Evolutionary conservation across 805 yeast genomes (phyloP).

Genomic region (Candida michaelii): DNA sequence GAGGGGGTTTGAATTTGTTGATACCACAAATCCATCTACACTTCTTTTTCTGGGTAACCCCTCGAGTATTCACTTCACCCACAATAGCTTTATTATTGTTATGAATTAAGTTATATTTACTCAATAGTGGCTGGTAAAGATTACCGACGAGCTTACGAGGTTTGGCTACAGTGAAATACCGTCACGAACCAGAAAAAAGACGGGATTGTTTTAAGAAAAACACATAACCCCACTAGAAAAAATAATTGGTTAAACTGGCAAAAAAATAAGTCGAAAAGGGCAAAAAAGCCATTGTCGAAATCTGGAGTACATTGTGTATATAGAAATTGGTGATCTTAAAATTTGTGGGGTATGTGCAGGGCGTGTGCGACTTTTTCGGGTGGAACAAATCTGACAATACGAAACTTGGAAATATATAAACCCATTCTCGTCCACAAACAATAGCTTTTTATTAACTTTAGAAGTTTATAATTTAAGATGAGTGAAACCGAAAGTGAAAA

Average conservation of each 20-base stretch:
- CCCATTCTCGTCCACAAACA: neutral
- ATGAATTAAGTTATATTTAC: too few relatives aligned
- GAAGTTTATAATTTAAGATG: conserved; percentile 2
- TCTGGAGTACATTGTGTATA: conserved; percentile 3
- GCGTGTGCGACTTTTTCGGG: neutral
- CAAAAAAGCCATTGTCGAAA: conserved; percentile 2
- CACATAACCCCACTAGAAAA: neutral
- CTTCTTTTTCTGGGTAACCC: too few relatives aligned
- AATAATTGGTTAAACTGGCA: neutral
- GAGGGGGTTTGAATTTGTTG: neutral
- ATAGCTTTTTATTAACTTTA: neutral
- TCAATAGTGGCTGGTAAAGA: too few relatives aligned
- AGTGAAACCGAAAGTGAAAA: conserved; percentile 15
- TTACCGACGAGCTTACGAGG: too few relatives aligned
- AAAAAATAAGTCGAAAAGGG: conserved; percentile 4
- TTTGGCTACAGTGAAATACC: too few relatives aligned
- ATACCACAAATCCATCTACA: too few relatives aligned
- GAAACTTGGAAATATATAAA: conserved; percentile 2
- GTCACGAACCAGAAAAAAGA: neutral
- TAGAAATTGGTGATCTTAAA: conserved; percentile 1
- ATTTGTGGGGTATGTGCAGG: conserved; percentile 2
- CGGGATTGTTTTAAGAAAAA: neutral
- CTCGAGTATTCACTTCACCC: too few relatives aligned
- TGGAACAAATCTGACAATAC: neutral
- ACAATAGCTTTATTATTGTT: too few relatives aligned